Base-by-base conservation (phyloP, 2,329 filamentous ascomycete species). In the Trichophyton rubrum region DNA sequence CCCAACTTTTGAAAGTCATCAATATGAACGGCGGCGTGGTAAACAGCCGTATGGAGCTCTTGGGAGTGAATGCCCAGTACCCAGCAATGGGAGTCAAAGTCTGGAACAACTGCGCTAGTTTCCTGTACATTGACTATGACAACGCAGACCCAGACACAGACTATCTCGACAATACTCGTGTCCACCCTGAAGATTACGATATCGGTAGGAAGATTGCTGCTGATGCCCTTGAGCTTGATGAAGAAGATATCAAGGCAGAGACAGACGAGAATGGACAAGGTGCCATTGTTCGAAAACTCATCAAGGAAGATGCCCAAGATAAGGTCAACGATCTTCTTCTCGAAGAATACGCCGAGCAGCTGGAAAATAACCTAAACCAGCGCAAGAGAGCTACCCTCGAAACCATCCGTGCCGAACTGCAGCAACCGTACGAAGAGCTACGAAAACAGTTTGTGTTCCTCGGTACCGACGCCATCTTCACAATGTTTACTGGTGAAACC, bases 181-280 rank as follows among this genome's bases (percentile, higher is more conserved):
- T 99, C 17, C 93, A 99, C 69, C 93, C 93, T 1, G 93, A 99
- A 77, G 93, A 99, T 71, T 99, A 99, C 73, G 93, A 99, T 67
- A 86, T 99, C 63, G 93, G 90, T 56, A 89, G 92, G 67, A 99
- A 99, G 76, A 97, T 99, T 87, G 93, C 93, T 20, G 93, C 93
- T 2, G 93, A 99, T 78, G 93, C 93, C 15, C 79, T 99, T 56
- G 92, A 96, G 71, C 81, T 99, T 66, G 93, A 99, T 67, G 93
- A 99, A 75, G 93, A 99, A 77, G 93, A 99, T 68, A 90, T 99
- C 71, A 95, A 96, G 74, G 90, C 88, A 1, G 91, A 97, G 75
- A 88, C 87, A 3, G 89, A 95, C 65, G 90, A 96, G 69, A 89
- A 90, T 64, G 93, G 93, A 0, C 81, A 88, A 0, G 90, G 89